These are phyloP conservation scores for Lecanicillium sp. DNA, from an alignment of 2,329 filamentous ascomycete genomes.

Conservation along the genomic window DNA sequence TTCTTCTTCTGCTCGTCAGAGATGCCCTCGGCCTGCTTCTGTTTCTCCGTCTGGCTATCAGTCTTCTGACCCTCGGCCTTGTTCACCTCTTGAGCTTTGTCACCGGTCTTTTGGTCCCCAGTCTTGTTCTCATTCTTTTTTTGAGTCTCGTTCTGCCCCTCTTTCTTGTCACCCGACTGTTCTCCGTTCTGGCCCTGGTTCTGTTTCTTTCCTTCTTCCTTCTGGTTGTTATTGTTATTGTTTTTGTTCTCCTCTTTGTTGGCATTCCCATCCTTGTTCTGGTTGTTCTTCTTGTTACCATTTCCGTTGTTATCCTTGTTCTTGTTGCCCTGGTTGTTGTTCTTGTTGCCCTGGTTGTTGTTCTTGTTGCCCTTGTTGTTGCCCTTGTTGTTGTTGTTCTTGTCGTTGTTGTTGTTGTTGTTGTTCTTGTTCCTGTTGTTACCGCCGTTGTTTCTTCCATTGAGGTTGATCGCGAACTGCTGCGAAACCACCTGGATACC, in stretches of 20 bases:
- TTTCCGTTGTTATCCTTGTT: background rate
- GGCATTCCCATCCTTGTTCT: constrained; percentile 6
- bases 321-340: background rate
- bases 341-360: constrained; percentile 5
- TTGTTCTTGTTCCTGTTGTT: constrained; percentile 1
- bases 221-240: too few species aligned
- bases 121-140: too few species aligned
- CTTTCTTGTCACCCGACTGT: too few species aligned
- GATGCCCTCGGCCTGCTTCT: too few species aligned
- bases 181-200: too few species aligned
- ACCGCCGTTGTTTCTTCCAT: constrained; percentile 4
- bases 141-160: too few species aligned
- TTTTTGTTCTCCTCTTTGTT: background rate
- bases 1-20: too few species aligned
- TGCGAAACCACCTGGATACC: constrained; percentile 15
- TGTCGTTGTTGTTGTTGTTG: background rate
- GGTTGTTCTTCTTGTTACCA: constrained; percentile 5
- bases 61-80: too few species aligned
- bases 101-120: too few species aligned
- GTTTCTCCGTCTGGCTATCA: too few species aligned
- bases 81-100: too few species aligned
- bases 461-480: constrained; percentile 15
- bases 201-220: too few species aligned
- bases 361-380: constrained; percentile 11
- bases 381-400: constrained; percentile 3